Conservation (phyloP, 179 eudicot species). For the Vitellaria paradoxa region DNA sequence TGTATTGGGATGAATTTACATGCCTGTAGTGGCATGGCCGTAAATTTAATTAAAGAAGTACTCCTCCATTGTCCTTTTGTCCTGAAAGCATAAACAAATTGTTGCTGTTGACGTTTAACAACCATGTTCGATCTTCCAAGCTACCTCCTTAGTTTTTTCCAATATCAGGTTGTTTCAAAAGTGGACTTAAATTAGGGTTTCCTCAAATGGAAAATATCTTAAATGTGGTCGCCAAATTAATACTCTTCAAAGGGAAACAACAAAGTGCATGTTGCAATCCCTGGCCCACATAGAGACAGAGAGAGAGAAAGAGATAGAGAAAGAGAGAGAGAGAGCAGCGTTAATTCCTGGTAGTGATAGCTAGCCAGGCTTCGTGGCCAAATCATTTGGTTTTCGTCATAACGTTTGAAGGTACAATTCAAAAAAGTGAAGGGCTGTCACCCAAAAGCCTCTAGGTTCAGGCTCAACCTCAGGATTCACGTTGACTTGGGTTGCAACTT, state of each 20-base stretch:
- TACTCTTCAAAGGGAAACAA: background rate
- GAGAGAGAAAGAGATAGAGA: background rate
- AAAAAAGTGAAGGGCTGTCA: too few species aligned
- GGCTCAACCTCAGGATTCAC: too few species aligned
- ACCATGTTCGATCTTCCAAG: slow-evolving; percentile 4
- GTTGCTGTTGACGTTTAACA: slow-evolving; percentile 13
- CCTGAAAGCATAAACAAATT: background rate
- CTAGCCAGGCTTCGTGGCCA: background rate
- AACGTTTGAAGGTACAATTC: background rate
- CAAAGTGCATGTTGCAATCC: background rate
- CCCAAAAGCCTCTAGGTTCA: too few species aligned
- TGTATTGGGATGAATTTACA: background rate
- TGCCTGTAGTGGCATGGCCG: background rate
- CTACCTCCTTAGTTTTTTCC: background rate
- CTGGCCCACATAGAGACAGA: too few species aligned
- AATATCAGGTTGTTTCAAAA: background rate
- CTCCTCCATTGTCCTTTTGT: background rate
- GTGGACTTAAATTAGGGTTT: slow-evolving; percentile 6
- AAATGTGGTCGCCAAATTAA: background rate
- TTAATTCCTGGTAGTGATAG: background rate
- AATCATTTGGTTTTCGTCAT: background rate
- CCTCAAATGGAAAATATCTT: background rate
- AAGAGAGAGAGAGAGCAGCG: background rate
- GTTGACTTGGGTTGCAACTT: too few species aligned
- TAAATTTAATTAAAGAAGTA: background rate